Conservation (phyloP, 2,329 filamentous ascomycete species). For the Sporothrix sp. region DNA sequence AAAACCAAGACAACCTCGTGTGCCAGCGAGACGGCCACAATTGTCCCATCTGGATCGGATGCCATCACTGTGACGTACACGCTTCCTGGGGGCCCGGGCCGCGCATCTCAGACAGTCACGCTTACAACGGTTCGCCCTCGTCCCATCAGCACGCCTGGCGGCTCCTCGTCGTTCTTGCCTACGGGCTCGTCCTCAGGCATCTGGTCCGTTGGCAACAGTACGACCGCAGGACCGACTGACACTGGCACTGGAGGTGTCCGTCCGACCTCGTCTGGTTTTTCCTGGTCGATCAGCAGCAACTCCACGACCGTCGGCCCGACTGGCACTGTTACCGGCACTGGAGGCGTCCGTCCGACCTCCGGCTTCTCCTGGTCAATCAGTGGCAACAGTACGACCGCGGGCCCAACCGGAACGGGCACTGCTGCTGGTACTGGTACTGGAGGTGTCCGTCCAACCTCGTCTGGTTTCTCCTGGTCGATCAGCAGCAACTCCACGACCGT, state of each 20-base stretch:
- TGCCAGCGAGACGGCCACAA: neutral
- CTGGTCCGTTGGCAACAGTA: neutral
- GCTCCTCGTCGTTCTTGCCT: neutral
- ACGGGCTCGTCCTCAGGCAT: neutral
- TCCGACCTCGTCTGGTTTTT: neutral
- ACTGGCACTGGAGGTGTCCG: neutral
- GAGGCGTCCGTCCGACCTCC: no score
- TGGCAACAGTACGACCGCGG: neutral
- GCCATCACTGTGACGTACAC: slow-evolving; percentile 20
- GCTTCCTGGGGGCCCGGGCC: slow-evolving; percentile 8
- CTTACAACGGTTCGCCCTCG: slow-evolving; percentile 8
- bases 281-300: neutral
- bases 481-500: neutral
- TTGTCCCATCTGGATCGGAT: slow-evolving; percentile 7
- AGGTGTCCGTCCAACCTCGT: neutral
- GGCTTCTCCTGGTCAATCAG: no score
- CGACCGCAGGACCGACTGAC: neutral
- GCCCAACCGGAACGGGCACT: no score
- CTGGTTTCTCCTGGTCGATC: neutral
- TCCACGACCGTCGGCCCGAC: neutral
- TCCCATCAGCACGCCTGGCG: neutral
- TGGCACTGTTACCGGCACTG: neutral
- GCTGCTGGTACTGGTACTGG: neutral
- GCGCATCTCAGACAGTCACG: slow-evolving; percentile 10
- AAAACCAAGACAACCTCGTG: neutral